phyloP scores from a whole-genome alignment of 176 grass and related monocot genomes.

The Ananas comosus region DNA sequence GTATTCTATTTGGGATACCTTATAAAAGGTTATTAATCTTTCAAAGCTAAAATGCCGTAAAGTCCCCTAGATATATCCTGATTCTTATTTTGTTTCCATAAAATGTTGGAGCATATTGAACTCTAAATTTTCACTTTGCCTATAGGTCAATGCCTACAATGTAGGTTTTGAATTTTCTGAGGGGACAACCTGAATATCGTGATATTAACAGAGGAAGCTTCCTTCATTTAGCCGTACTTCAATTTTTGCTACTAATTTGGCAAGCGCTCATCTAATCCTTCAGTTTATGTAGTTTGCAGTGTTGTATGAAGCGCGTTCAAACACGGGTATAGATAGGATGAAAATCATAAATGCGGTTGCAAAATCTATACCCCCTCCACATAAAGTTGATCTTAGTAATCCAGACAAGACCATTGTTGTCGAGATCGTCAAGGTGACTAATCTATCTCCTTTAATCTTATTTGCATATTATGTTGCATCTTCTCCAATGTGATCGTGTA shows the following conservation, averaged over 20 bases:
- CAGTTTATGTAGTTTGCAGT: constrained; percentile 64
- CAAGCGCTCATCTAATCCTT: constrained; percentile 8
- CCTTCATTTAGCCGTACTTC: neutral
- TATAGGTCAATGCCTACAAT: too few relatives aligned
- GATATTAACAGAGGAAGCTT: too few relatives aligned
- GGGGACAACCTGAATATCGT: too few relatives aligned
- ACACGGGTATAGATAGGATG: constrained; percentile 95
- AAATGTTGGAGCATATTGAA: too few relatives aligned
- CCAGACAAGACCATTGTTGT: constrained; percentile 79
- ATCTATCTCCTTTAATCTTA: neutral
- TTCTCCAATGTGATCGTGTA: neutral
- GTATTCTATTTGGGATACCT: too few relatives aligned
- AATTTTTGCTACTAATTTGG: neutral
- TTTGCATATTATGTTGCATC: neutral
- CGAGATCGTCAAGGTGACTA: constrained; percentile 76
- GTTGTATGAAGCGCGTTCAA: constrained; percentile 82
- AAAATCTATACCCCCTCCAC: constrained; percentile 67
- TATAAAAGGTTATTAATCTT: too few relatives aligned
- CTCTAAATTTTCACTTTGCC: too few relatives aligned
- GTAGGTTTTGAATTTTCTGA: too few relatives aligned
- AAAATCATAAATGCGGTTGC: constrained; percentile 91
- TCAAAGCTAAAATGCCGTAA: too few relatives aligned
- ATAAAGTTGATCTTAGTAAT: constrained; percentile 91
- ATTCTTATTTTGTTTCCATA: too few relatives aligned
- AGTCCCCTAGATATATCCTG: too few relatives aligned